Evolutionary conservation across 2,329 filamentous ascomycete species (phyloP).

Genomic region (Tolypocladium ovalisporum): DNA sequence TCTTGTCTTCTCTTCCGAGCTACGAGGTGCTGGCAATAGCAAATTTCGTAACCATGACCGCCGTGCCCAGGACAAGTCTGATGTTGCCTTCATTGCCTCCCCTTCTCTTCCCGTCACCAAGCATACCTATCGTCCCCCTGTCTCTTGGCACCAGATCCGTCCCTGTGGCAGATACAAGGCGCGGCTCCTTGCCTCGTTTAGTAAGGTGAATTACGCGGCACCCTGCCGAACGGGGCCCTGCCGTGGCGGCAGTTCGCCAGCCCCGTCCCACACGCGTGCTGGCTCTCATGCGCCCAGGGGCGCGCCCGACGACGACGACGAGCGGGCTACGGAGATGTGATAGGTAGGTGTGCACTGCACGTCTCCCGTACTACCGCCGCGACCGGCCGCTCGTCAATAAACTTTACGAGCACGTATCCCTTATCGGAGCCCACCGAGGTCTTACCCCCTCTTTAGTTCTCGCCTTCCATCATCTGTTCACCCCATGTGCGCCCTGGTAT

Average conservation of each 20-base stretch:
- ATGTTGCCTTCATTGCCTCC: neutral
- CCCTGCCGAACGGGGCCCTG: neutral
- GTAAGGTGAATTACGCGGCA: neutral
- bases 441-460: neutral
- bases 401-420: neutral
- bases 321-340: neutral
- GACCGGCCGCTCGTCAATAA: neutral
- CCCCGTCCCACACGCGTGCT: neutral
- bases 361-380: neutral
- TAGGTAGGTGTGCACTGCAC: neutral
- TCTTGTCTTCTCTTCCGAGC: neutral
- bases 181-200: constrained; percentile 1
- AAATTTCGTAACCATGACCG: neutral
- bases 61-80: neutral
- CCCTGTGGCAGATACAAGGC: neutral
- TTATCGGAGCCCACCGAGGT: neutral
- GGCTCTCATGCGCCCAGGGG: neutral
- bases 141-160: neutral
- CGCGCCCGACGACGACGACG: neutral
- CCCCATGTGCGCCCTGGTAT: neutral
- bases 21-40: neutral
- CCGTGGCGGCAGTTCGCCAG: neutral
- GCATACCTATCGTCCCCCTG: neutral
- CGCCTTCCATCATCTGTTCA: neutral
- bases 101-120: neutral